phyloP scores from a whole-genome alignment of 1,139 yeast species.

The Suhomyces wounanorum region DNA sequence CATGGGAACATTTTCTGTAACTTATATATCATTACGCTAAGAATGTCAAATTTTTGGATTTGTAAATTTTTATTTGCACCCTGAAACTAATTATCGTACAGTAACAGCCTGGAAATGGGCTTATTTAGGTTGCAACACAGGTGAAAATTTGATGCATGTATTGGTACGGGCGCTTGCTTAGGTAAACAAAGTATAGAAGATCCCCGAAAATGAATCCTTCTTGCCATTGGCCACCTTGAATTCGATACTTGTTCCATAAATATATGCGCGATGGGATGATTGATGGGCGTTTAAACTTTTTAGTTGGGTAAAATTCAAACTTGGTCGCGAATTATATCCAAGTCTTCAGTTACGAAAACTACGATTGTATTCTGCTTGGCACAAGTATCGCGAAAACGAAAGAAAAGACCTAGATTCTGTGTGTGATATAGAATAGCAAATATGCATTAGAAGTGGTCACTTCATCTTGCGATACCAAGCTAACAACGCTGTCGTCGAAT shows the following conservation, averaged over 20 bases:
- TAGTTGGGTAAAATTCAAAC: background rate
- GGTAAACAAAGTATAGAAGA: background rate
- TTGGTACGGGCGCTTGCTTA: background rate
- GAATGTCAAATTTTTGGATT: background rate
- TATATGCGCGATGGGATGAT: background rate
- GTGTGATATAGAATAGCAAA: constrained; percentile 73
- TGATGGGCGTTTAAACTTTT: background rate
- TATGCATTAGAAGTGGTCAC: constrained; percentile 76
- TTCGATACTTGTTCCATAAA: background rate
- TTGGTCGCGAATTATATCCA: background rate
- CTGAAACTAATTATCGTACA: background rate
- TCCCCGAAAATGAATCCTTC: background rate
- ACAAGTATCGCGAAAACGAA: no score
- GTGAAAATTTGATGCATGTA: background rate
- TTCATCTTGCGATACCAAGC: constrained; percentile 61
- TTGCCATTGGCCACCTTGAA: background rate
- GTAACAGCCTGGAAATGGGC: background rate
- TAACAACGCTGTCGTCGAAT: constrained; percentile 89
- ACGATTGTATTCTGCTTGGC: no score
- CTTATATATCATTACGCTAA: background rate
- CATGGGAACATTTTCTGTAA: background rate
- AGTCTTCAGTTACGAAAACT: no score
- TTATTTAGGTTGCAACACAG: background rate
- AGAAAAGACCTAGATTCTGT: constrained; percentile 27
- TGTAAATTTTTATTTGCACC: background rate